Conservation (phyloP, 2,329 filamentous ascomycete genomes). For the Venturia pyrina region DNA sequence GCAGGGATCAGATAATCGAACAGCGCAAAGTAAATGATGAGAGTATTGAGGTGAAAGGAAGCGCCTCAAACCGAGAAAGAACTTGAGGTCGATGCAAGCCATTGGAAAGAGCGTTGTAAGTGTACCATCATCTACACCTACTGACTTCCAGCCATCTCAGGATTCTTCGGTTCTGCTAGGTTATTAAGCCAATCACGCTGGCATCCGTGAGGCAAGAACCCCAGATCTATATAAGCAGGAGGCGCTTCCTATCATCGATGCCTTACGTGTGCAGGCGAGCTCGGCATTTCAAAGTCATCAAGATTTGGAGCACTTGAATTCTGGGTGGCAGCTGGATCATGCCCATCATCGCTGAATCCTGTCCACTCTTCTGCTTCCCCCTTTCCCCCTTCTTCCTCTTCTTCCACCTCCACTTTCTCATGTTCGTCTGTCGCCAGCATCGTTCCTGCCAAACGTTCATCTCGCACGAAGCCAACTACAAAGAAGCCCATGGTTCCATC, state of each 20-base stretch:
- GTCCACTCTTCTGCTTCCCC: constrained; percentile 9
- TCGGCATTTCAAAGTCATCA: not conserved
- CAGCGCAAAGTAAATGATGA: not conserved
- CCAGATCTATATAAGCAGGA: too few relatives aligned
- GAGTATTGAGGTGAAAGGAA: not conserved
- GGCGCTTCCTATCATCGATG: not conserved
- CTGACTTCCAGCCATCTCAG: not conserved
- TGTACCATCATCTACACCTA: not conserved
- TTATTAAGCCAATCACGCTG: too few relatives aligned
- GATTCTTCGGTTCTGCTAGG: not conserved
- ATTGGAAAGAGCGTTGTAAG: too few relatives aligned
- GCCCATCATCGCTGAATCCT: constrained; percentile 10
- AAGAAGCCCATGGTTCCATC: constrained; percentile 93
- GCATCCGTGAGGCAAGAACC: too few relatives aligned
- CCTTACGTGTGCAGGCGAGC: not conserved
- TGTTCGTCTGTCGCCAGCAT: not conserved
- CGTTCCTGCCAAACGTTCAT: not conserved
- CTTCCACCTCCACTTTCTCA: not conserved
- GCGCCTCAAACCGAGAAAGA: not conserved
- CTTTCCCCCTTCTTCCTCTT: not conserved
- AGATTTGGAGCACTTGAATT: not conserved
- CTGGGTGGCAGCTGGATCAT: not conserved
- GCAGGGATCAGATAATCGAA: not conserved
- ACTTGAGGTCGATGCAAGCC: too few relatives aligned
- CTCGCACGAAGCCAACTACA: constrained; percentile 60